Conservation (phyloP, 192 early-diverging fungal genomes). For the Rhizoclosmatium globosum region DNA sequence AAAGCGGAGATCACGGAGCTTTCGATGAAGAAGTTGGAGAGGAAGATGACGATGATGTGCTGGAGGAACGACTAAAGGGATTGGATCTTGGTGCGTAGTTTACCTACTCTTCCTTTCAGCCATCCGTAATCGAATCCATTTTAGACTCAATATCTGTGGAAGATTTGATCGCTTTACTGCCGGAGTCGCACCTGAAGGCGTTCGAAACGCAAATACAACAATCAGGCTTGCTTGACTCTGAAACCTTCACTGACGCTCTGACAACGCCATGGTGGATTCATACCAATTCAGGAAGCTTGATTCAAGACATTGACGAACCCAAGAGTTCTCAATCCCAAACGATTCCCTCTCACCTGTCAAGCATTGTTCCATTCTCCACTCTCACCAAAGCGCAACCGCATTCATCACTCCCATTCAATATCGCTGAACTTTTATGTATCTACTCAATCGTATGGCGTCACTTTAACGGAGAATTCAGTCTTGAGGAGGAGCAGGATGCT, state of each 20-base stretch:
- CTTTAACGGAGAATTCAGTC: constrained; percentile 25
- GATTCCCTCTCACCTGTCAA: background rate
- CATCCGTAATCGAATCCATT: too few relatives aligned
- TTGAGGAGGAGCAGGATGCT: background rate
- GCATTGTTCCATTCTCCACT: constrained; percentile 21
- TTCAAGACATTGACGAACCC: background rate
- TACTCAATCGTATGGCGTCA: constrained; percentile 25
- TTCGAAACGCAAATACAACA: constrained; percentile 10
- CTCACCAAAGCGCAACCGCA: constrained; percentile 15
- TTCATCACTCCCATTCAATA: constrained; percentile 17
- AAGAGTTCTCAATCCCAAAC: background rate
- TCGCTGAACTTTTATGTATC: constrained; percentile 21
- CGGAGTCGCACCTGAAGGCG: constrained; percentile 15
- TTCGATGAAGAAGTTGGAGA: background rate
- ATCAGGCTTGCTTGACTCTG: background rate
- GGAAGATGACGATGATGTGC: constrained; percentile 1
- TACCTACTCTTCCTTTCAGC: too few relatives aligned
- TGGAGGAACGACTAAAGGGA: constrained; percentile 7
- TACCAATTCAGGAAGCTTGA: background rate
- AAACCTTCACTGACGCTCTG: background rate
- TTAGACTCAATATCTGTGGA: background rate
- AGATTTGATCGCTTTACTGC: constrained; percentile 8
- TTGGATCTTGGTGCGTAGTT: constrained; percentile 29
- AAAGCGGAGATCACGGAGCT: background rate
- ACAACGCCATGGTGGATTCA: constrained; percentile 20